Evolutionary conservation across 768 basidiomycete species (phyloP).

Genomic region (Tylopilus balloui): DNA sequence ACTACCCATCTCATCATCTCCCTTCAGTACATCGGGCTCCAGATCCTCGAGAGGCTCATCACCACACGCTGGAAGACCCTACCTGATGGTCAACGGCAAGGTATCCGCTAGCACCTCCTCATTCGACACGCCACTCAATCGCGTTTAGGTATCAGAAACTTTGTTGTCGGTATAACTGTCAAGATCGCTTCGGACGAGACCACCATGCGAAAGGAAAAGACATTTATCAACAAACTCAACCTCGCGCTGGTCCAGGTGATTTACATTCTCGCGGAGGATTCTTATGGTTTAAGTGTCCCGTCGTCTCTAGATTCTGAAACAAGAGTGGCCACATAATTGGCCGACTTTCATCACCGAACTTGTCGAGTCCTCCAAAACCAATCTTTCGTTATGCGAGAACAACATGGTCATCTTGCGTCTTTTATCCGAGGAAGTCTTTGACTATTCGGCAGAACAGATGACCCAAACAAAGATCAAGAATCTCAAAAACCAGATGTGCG

Average conservation of each 20-base stretch:
- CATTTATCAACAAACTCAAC: slow-evolving; percentile 94
- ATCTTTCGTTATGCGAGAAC: slow-evolving; percentile 96
- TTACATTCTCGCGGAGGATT: neutral
- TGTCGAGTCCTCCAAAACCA: slow-evolving; percentile 95
- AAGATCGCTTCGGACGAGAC: slow-evolving; percentile 91
- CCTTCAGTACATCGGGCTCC: slow-evolving; percentile 86
- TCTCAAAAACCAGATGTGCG: slow-evolving; percentile 97
- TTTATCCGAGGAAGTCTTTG: slow-evolving; percentile 98
- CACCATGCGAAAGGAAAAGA: slow-evolving; percentile 86
- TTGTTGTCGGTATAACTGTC: slow-evolving; percentile 89
- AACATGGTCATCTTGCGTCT: slow-evolving; percentile 98
- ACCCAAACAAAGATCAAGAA: slow-evolving; percentile 97
- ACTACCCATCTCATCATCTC: slow-evolving; percentile 12
- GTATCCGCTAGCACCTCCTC: slow-evolving; percentile 34
- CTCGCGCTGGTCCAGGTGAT: slow-evolving; percentile 89
- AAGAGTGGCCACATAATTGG: slow-evolving; percentile 99
- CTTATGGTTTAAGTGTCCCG: slow-evolving; percentile 3
- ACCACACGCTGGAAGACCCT: slow-evolving; percentile 93
- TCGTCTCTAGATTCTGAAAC: slow-evolving; percentile 80
- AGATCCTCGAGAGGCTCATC: slow-evolving; percentile 95
- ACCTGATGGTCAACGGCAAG: slow-evolving; percentile 90
- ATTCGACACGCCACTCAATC: slow-evolving; percentile 9
- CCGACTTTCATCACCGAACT: slow-evolving; percentile 96
- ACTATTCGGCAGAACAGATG: slow-evolving; percentile 98
- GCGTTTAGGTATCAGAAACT: slow-evolving; percentile 84